These are phyloP conservation scores for Astrothelium macrocarpum DNA, from an alignment of 495 filamentous ascomycete species.

Conservation along the genomic window DNA sequence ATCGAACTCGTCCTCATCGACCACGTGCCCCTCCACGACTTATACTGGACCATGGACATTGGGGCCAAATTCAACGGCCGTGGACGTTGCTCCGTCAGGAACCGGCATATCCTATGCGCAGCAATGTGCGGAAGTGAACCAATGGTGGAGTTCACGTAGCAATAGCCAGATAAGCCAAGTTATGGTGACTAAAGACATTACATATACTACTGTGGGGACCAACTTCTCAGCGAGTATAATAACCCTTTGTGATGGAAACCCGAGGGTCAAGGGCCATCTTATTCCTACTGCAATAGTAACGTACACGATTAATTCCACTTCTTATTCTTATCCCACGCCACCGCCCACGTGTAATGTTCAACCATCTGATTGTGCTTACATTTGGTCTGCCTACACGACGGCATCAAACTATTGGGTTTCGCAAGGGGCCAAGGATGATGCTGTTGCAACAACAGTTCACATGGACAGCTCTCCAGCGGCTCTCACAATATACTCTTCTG, in stretches of 20 bases:
- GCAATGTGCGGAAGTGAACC: neutral
- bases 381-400: neutral
- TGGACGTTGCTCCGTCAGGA: neutral
- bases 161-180: neutral
- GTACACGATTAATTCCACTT: neutral
- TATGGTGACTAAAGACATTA: neutral
- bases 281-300: conserved; percentile 4
- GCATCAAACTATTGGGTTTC: neutral
- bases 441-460: neutral
- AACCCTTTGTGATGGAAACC: conserved; percentile 8
- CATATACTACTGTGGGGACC: neutral
- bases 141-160: neutral
- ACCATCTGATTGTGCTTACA: conserved; percentile 8
- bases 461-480: neutral
- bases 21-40: neutral
- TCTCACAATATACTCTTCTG: neutral
- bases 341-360: conserved; percentile 2
- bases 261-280: neutral
- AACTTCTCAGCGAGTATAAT: conserved; percentile 3
- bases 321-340: neutral
- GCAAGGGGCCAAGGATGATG: neutral
- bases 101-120: neutral
- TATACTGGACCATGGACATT: conserved; percentile 5
- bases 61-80: neutral
- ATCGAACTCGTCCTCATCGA: neutral